phyloP scores from a whole-genome alignment of 2,329 filamentous ascomycete genomes.

The Aspergillus ochraceoroseus region DNA sequence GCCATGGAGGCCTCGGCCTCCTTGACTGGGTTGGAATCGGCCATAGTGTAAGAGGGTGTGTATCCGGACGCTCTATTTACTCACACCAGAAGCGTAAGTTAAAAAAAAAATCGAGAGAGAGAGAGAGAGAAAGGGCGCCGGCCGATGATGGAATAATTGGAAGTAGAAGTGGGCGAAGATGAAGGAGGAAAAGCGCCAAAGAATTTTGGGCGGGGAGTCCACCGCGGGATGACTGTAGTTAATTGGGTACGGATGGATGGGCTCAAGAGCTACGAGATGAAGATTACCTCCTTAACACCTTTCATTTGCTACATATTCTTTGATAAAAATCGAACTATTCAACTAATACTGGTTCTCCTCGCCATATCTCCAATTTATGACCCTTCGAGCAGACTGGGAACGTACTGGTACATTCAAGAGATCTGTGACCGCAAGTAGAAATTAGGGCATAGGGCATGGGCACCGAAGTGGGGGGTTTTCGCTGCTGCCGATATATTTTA shows the following conservation, averaged over 20 bases:
- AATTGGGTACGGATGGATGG: slow-evolving; percentile 28
- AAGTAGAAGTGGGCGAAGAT: slow-evolving; percentile 19
- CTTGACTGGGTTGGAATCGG: slow-evolving; percentile 40
- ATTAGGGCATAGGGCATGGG: slow-evolving; percentile 36
- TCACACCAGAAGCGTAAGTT: slow-evolving; percentile 16
- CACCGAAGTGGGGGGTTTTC: slow-evolving; percentile 24
- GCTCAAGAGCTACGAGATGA: slow-evolving; percentile 1
- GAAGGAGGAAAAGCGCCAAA: slow-evolving; percentile 16
- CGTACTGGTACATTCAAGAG: not conserved
- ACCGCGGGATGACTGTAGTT: slow-evolving; percentile 26
- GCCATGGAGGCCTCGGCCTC: slow-evolving; percentile 51
- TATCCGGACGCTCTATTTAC: slow-evolving; percentile 8
- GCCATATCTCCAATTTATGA: slow-evolving; percentile 1
- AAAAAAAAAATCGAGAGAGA: no score
- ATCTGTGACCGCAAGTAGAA: not conserved
- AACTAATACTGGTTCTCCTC: slow-evolving; percentile 5
- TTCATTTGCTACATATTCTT: no score
- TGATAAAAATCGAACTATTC: no score
- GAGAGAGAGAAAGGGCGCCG: slow-evolving; percentile 9
- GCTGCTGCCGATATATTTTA: not conserved
- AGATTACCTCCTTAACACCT: not conserved
- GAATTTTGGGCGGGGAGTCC: slow-evolving; percentile 36
- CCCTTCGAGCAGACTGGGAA: no score
- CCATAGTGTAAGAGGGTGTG: slow-evolving; percentile 29
- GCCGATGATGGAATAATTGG: slow-evolving; percentile 22